Evolutionary conservation across 1,284 basidiomycete genomes (phyloP), one percentile per base, ranked within the genome.

Genomic region (Malassezia arunalokei): DNA sequence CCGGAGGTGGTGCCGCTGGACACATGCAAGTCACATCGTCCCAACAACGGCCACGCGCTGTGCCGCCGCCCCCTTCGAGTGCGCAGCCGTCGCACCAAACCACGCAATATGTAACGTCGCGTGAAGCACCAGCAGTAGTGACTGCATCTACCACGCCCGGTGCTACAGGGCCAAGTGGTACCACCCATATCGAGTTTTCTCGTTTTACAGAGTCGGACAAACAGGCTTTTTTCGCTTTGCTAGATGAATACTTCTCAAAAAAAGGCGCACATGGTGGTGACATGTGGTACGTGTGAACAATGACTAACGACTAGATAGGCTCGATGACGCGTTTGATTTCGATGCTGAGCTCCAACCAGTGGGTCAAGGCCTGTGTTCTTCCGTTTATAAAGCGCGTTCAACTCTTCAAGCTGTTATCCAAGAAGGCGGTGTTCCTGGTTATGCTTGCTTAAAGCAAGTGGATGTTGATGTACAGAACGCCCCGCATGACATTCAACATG

Each of bases 121-220:
- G 1, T 12, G n/a, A 4, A 7, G 6, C 35, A 2, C 24, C 14
- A 24, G n/a, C 14, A 3, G 7, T 24, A 3, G 9, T 35, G 9
- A 35, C 33, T 9, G 8, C 44, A 17, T 8, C 44, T 5, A 11
- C 35, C 28, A 12, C 44, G 17, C 5, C 35, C 17, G 9, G 29
- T 14, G 35, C 43, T 35, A 28, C 40, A 14, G 33, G 33, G 11
- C 11, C 11, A 11, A 15, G 3, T 15, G 33, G 33, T 35, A 43
- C 41, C 11, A 32, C 39, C 38, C 52, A 63, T 29, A 58, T 66
- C 43, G 53, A 64, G 35, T 66, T 68, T 47, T 64, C 64, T 7
- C 56, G 51, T 20, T 65, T 68, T 49, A 59, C 59, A 8, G 54
- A 53, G n/a, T 43, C 54, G 15, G 64, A 68, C 48, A 66, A 68